Conservation (phyloP, 345 rosid genomes). For the Gossypium turneri region DNA sequence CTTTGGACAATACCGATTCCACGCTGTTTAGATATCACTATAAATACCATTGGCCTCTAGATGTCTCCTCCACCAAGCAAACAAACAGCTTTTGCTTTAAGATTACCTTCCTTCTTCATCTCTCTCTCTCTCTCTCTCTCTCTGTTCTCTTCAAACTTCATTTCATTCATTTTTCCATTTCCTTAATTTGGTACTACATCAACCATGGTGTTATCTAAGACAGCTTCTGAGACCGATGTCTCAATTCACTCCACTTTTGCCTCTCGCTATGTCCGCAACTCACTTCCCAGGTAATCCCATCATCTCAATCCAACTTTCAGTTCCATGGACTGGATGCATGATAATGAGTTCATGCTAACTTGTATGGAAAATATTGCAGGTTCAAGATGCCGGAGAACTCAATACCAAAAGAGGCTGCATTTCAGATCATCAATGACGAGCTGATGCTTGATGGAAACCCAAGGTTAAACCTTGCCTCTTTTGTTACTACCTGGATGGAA, state of each 20-base stretch:
- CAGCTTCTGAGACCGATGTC: slow-evolving; percentile 43
- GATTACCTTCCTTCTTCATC: neutral
- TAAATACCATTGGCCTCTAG: neutral
- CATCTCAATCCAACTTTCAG: neutral
- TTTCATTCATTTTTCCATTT: no score
- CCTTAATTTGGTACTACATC: neutral
- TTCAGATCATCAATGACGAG: slow-evolving; percentile 84
- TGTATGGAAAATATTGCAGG: slow-evolving; percentile 30
- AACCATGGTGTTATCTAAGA: slow-evolving; percentile 50
- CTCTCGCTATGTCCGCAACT: slow-evolving; percentile 60
- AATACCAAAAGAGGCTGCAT: slow-evolving; percentile 92
- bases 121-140: neutral
- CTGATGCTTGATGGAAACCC: slow-evolving; percentile 91
- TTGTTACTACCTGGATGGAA: slow-evolving; percentile 96
- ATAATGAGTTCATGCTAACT: no score
- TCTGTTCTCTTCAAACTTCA: no score
- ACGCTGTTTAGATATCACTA: neutral
- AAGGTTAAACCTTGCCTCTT: slow-evolving; percentile 83
- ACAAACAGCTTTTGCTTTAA: neutral
- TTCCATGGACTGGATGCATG: neutral
- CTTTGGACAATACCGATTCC: neutral
- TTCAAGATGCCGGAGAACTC: slow-evolving; percentile 76
- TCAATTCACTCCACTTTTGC: slow-evolving; percentile 68
- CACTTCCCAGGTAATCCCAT: slow-evolving; percentile 47
- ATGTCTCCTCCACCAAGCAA: neutral